A percentile compares a stretch with the other conserved stretches of the same genome.
Conservation (phyloP, 2,329 filamentous ascomycete species). For the Fusarium tupiense region DNA sequence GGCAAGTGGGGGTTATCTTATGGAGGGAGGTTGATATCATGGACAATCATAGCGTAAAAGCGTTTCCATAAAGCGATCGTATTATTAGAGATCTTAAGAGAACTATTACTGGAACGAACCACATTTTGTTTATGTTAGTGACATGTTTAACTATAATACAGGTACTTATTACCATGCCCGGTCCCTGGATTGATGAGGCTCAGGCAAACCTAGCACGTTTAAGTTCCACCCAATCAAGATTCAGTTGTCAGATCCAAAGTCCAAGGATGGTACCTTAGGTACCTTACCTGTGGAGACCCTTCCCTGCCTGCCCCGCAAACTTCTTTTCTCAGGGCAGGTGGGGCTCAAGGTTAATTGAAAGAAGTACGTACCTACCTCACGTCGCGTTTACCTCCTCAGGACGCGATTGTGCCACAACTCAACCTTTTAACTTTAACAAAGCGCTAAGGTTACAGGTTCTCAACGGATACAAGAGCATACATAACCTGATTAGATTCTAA, state of each 20-base stretch:
- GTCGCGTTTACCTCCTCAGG: not conserved
- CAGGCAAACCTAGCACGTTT: not conserved
- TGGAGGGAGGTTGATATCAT: slow-evolving; percentile 13
- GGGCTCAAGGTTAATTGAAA: not conserved
- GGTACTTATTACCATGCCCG: not conserved
- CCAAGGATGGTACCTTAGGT: not conserved
- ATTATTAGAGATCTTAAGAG: slow-evolving; percentile 11
- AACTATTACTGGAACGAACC: not conserved
- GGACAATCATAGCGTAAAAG: slow-evolving; percentile 24
- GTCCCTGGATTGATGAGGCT: not conserved
- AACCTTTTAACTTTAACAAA: not conserved
- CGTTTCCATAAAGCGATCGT: slow-evolving; percentile 34
- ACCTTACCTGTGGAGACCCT: not conserved
- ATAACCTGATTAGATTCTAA: too few species aligned
- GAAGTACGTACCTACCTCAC: slow-evolving; percentile 15
- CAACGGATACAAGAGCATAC: not conserved
- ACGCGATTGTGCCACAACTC: not conserved
- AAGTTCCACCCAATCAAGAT: not conserved
- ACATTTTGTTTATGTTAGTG: not conserved
- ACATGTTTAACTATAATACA: not conserved
- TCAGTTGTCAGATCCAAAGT: not conserved
- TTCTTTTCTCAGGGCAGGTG: not conserved
- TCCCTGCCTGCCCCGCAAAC: not conserved
- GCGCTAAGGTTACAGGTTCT: not conserved
- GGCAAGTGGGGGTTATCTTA: slow-evolving; percentile 35